A percentile compares a stretch with the other conserved stretches of the same genome.
These are phyloP conservation scores for Botryotinia narcissicola DNA, from an alignment of 2,329 filamentous ascomycete genomes.

Conservation along the genomic window DNA sequence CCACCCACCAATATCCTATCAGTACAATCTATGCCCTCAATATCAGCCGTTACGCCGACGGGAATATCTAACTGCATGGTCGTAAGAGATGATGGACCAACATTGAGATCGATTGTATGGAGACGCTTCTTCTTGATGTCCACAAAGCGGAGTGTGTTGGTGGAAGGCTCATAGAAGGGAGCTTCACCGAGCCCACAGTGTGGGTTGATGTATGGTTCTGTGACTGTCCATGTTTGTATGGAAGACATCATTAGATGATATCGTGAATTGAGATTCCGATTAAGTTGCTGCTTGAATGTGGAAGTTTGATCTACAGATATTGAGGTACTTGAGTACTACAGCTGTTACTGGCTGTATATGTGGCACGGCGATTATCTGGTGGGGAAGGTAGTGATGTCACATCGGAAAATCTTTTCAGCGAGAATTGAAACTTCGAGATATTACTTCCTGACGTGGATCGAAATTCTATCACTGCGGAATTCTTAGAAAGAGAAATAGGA, in stretches of 20 bases:
- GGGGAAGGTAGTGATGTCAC: slow-evolving; percentile 10
- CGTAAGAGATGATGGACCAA: slow-evolving; percentile 46
- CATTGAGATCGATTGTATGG: slow-evolving; percentile 65
- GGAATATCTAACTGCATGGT: slow-evolving; percentile 51
- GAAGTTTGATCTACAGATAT: no score
- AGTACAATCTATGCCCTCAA: slow-evolving; percentile 59
- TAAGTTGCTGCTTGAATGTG: not conserved
- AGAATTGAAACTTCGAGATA: not conserved
- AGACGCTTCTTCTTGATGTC: slow-evolving; percentile 79
- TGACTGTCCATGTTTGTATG: slow-evolving; percentile 47
- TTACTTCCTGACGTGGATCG: not conserved
- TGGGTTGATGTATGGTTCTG: slow-evolving; percentile 53
- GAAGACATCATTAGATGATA: slow-evolving; percentile 10
- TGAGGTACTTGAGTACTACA: not conserved
- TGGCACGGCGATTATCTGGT: not conserved
- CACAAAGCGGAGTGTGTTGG: slow-evolving; percentile 69
- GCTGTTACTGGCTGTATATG: not conserved
- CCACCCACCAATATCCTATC: slow-evolving; percentile 73
- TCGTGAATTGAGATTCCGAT: not conserved
- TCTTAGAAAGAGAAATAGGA: not conserved
- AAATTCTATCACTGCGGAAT: not conserved
- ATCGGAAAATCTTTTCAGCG: slow-evolving; percentile 18
- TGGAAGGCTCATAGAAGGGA: slow-evolving; percentile 67
- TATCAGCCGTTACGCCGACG: slow-evolving; percentile 72
- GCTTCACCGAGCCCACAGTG: slow-evolving; percentile 70